These are phyloP conservation scores for Rhodotorula sp. DNA, from an alignment of 1,284 basidiomycete genomes.

Conservation along the genomic window DNA sequence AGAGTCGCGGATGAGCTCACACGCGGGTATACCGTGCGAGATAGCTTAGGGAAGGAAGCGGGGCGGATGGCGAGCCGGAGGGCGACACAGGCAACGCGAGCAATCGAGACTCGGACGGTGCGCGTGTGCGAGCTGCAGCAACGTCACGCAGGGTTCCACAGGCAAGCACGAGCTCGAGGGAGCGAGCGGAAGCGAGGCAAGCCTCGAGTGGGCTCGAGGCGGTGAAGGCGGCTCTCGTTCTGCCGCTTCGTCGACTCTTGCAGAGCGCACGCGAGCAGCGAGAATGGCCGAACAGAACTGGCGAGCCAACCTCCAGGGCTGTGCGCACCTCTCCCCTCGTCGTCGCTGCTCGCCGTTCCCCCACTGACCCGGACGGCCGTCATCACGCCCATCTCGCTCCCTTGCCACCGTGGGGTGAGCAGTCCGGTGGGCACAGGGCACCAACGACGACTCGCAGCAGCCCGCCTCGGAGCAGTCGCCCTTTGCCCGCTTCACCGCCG, in stretches of 20 bases:
- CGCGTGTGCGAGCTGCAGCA: too few species aligned
- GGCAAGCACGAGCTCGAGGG: too few species aligned
- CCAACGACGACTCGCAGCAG: slow-evolving; percentile 33
- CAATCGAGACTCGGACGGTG: too few species aligned
- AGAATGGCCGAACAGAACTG: slow-evolving; percentile 23
- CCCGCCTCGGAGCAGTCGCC: slow-evolving; percentile 9
- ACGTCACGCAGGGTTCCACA: too few species aligned
- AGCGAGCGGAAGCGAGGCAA: too few species aligned
- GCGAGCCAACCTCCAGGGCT: slow-evolving; percentile 23
- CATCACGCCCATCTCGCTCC: not conserved
- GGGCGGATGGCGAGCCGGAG: too few species aligned
- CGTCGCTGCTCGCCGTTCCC: not conserved
- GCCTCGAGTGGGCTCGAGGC: too few species aligned
- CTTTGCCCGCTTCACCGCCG: slow-evolving; percentile 29
- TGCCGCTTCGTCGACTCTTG: not conserved
- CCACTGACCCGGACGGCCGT: not conserved
- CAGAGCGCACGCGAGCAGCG: not conserved
- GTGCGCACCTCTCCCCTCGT: slow-evolving; percentile 4
- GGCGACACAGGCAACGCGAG: too few species aligned
- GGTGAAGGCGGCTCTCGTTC: not conserved
- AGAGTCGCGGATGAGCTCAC: too few species aligned
- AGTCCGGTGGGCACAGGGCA: slow-evolving; percentile 39
- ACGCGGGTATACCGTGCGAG: too few species aligned
- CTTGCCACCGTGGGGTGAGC: not conserved
- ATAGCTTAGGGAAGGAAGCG: too few species aligned